These are phyloP conservation scores for Solanum chilense DNA, from an alignment of 257 asterid species.

Conservation along the genomic window DNA sequence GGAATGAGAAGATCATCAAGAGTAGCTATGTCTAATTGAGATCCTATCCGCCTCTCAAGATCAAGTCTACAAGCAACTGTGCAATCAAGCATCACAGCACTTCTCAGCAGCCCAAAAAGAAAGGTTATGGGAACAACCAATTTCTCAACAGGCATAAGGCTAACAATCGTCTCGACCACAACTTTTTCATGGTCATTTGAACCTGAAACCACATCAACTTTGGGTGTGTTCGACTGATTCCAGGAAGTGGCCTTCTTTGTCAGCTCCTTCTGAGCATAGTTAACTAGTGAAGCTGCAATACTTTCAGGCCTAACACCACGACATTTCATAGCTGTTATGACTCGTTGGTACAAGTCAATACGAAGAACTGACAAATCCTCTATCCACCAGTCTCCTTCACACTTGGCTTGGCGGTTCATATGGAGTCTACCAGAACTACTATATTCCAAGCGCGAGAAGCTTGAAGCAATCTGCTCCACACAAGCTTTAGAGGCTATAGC, in stretches of 20 bases:
- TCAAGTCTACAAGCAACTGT: constrained; percentile 59
- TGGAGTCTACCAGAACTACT: constrained; percentile 93
- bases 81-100: constrained; percentile 79
- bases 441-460: constrained; percentile 86
- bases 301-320: constrained; percentile 95
- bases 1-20: constrained; percentile 91
- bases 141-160: constrained; percentile 88
- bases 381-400: constrained; percentile 93
- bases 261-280: constrained; percentile 69
- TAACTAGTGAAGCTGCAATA: constrained; percentile 77
- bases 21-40: constrained; percentile 68
- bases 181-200: constrained; percentile 41
- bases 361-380: constrained; percentile 79
- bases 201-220: constrained; percentile 23
- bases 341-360: constrained; percentile 58
- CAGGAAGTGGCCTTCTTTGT: constrained; percentile 58
- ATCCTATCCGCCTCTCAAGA: constrained; percentile 81
- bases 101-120: constrained; percentile 66
- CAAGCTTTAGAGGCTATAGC: constrained; percentile 90
- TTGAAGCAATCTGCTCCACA: constrained; percentile 94
- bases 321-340: constrained; percentile 76
- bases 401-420: constrained; percentile 63
- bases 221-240: constrained; percentile 45
- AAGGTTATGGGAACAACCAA: constrained; percentile 66
- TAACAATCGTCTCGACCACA: constrained; percentile 74